phyloP scores from a whole-genome alignment of 2,329 filamentous ascomycete genomes.

The Colletotrichum sp. region DNA sequence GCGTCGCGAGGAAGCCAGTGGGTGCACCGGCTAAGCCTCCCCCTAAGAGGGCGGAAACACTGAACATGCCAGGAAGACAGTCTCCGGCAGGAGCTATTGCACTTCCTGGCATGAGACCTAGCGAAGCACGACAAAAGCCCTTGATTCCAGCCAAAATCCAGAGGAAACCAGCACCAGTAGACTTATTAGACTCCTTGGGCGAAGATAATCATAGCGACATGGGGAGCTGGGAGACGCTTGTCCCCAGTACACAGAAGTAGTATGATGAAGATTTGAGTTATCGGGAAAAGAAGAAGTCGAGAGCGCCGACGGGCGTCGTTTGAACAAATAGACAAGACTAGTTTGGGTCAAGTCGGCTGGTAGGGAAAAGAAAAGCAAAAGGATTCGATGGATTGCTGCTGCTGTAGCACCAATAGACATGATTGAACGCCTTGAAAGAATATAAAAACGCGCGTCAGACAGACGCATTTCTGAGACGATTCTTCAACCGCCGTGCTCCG shows the following conservation, averaged over 20 bases:
- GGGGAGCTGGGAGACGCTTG: conserved; percentile 60
- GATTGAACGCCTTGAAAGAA: neutral
- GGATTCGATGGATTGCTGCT: neutral
- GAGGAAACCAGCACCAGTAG: conserved; percentile 33
- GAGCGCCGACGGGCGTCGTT: neutral
- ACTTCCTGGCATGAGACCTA: conserved; percentile 16
- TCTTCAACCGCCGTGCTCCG: neutral
- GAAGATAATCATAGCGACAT: conserved; percentile 48
- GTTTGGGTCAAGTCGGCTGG: neutral
- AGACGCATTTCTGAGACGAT: neutral
- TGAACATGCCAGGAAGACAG: conserved; percentile 1
- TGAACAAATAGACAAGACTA: neutral
- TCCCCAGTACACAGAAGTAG: conserved; percentile 40
- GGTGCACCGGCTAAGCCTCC: conserved; percentile 6
- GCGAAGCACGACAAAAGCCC: conserved; percentile 9
- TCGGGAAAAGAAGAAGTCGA: neutral
- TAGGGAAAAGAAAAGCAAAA: neutral
- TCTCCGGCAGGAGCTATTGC: conserved; percentile 11
- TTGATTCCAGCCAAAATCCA: conserved; percentile 12
- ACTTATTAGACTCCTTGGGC: conserved; percentile 52
- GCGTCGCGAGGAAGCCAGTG: conserved; percentile 2
- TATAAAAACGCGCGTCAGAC: neutral
- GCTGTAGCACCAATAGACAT: neutral
- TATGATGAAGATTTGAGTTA: neutral
- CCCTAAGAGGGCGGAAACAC: neutral